phyloP scores from a whole-genome alignment of 148 eudicot genomes.

The Silene latifolia region DNA sequence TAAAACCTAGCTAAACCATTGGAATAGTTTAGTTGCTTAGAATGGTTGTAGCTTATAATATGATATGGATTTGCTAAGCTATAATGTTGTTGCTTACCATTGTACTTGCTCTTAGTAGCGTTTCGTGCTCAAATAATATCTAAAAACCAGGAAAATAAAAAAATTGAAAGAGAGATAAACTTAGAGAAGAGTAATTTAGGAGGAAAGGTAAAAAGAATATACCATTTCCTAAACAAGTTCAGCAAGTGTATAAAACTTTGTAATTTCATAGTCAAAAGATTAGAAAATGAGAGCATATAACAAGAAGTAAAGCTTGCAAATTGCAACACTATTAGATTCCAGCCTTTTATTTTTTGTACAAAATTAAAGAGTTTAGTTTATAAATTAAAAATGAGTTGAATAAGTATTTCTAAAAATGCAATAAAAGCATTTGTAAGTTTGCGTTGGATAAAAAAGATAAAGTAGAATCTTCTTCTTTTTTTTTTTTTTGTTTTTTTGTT shows the following conservation, averaged over 20 bases:
- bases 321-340: neutral
- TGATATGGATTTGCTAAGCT: too few relatives aligned
- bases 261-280: neutral
- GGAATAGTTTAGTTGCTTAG: too few relatives aligned
- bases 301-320: neutral
- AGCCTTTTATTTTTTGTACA: neutral
- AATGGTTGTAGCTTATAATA: too few relatives aligned
- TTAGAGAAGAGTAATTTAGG: too few relatives aligned
- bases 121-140: too few relatives aligned
- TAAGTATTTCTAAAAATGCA: constrained; percentile 3
- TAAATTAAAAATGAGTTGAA: neutral
- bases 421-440: neutral
- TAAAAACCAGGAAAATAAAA: too few relatives aligned
- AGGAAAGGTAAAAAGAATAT: neutral
- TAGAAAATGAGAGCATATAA: neutral
- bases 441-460: neutral
- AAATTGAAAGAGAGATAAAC: too few relatives aligned
- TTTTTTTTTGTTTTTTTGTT: too few relatives aligned
- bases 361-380: neutral
- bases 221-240: constrained; percentile 5
- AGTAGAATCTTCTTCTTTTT: too few relatives aligned
- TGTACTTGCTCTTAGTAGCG: too few relatives aligned
- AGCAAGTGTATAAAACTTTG: neutral
- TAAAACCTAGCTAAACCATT: too few relatives aligned
- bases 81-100: too few relatives aligned